These are phyloP conservation scores for Vigna mungo DNA, from an alignment of 306 rosid species.

Conservation along the genomic window DNA sequence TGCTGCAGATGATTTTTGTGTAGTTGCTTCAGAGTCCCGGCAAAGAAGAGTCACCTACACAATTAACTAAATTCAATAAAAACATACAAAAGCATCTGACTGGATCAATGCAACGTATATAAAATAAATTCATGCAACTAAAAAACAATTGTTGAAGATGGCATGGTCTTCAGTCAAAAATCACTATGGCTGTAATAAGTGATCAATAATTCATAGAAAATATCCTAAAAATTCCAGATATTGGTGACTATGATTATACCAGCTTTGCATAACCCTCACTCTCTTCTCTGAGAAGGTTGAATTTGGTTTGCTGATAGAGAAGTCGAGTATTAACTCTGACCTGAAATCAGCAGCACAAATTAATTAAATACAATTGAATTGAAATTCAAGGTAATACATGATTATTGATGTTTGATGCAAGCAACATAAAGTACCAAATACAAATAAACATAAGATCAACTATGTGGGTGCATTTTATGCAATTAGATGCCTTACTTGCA, in stretches of 20 bases:
- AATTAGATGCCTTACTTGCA: not conserved
- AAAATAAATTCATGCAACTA: constrained; percentile 3
- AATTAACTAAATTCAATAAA: constrained; percentile 41
- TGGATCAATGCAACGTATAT: not conserved
- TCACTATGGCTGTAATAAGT: constrained; percentile 18
- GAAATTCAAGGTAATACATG: constrained; percentile 3
- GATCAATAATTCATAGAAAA: constrained; percentile 22
- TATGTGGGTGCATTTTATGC: not conserved
- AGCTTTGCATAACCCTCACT: constrained; percentile 99
- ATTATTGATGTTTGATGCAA: constrained; percentile 19
- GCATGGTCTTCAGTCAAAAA: constrained; percentile 14
- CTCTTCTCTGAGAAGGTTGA: constrained; percentile 98
- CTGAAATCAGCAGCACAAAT: constrained; percentile 58
- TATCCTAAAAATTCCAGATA: constrained; percentile 13
- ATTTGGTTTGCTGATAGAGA: constrained; percentile 97
- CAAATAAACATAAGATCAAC: not conserved
- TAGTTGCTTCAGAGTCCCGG: constrained; percentile 68
- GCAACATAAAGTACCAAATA: constrained; percentile 19
- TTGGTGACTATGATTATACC: constrained; percentile 58
- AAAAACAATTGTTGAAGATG: not conserved
- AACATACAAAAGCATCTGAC: constrained; percentile 32
- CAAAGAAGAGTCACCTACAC: constrained; percentile 91
- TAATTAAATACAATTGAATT: constrained; percentile 25
- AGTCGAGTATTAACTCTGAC: constrained; percentile 98
- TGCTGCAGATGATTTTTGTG: constrained; percentile 66